These are phyloP conservation scores for Gliomastix tumulicola DNA, from an alignment of 2,329 filamentous ascomycete species.

Conservation along the genomic window DNA sequence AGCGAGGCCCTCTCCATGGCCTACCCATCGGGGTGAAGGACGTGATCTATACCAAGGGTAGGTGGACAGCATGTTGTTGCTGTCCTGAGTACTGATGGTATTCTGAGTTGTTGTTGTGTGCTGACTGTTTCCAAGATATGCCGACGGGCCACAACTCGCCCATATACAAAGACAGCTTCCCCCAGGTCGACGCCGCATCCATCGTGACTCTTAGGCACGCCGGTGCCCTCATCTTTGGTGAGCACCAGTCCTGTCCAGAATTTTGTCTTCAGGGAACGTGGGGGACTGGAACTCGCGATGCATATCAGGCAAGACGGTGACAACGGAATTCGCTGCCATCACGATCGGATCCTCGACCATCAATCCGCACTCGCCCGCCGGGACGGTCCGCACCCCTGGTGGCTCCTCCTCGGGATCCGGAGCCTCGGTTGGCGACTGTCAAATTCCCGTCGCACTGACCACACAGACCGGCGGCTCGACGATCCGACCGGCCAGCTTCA, in stretches of 20 bases:
- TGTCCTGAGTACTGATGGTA: neutral
- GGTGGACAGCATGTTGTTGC: too few relatives aligned
- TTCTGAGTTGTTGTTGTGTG: neutral
- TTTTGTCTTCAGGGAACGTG: too few relatives aligned
- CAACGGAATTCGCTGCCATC: constrained; percentile 57
- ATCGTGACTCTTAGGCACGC: constrained; percentile 42
- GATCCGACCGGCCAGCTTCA: constrained; percentile 58
- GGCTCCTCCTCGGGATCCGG: constrained; percentile 63
- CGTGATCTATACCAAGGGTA: constrained; percentile 46
- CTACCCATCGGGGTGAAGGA: constrained; percentile 46
- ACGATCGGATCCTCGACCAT: constrained; percentile 42
- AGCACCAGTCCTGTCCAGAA: neutral
- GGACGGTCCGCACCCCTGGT: constrained; percentile 52
- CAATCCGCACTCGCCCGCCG: constrained; percentile 57
- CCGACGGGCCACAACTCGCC: constrained; percentile 49
- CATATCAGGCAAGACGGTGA: constrained; percentile 38
- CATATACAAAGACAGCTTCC: constrained; percentile 40
- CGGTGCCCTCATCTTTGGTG: constrained; percentile 45
- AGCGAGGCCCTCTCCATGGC: constrained; percentile 6
- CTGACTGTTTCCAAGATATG: constrained; percentile 34
- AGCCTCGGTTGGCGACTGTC: constrained; percentile 58
- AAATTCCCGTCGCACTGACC: constrained; percentile 53
- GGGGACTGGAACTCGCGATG: too few relatives aligned
- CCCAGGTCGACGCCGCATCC: constrained; percentile 41
- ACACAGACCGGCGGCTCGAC: constrained; percentile 61